Evolutionary conservation across 495 filamentous ascomycete genomes (phyloP).

Genomic region (Hypoxylon intermedium): DNA sequence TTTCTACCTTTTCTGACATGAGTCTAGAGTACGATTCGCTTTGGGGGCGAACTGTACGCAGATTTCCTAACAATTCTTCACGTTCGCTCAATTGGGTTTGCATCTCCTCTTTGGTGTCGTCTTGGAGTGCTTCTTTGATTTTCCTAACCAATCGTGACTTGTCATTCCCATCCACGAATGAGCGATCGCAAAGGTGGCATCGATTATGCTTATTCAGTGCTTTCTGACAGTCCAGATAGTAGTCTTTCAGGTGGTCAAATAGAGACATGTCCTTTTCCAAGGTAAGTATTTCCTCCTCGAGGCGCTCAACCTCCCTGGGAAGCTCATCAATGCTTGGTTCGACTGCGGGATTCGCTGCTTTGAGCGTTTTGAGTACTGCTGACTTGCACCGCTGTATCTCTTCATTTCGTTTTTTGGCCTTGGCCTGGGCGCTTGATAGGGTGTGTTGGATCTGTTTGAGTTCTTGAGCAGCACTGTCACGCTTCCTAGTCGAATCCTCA

Average conservation of each 20-base stretch:
- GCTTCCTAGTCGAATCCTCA: constrained; percentile 67
- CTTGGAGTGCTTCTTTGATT: constrained; percentile 64
- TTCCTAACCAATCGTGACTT: constrained; percentile 66
- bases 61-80: constrained; percentile 62
- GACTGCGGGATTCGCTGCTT: constrained; percentile 42
- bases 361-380: constrained; percentile 52
- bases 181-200: constrained; percentile 74
- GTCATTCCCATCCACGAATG: constrained; percentile 63
- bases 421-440: constrained; percentile 67
- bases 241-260: constrained; percentile 66
- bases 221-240: constrained; percentile 66
- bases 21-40: constrained; percentile 79
- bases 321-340: constrained; percentile 51
- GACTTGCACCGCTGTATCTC: constrained; percentile 67
- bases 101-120: constrained; percentile 59
- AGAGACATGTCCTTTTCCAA: constrained; percentile 69
- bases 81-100: constrained; percentile 59
- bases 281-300: constrained; percentile 66
- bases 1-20: constrained; percentile 70
- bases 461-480: constrained; percentile 73
- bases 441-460: constrained; percentile 80
- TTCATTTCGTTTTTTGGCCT: constrained; percentile 66
- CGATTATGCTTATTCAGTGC: constrained; percentile 65
- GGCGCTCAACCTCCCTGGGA: constrained; percentile 46
- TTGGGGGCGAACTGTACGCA: constrained; percentile 65